Evolutionary conservation across 1,284 basidiomycete species (phyloP), one percentile per base, ranked within the genome.

Genomic region (Coriolopsis trogii): DNA sequence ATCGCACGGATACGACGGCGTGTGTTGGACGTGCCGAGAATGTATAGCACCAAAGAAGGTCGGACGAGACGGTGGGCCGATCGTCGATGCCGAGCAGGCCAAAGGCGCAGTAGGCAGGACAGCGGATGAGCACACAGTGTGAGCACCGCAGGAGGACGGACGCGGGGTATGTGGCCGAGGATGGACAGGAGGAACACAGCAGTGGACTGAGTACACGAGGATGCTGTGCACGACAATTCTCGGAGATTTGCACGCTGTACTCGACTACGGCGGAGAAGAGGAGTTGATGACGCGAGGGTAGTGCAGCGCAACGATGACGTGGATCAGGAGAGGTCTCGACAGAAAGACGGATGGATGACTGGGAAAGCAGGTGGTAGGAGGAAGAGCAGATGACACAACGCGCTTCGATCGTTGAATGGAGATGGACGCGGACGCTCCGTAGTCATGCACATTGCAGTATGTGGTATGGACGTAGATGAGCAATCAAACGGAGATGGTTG

Each of bases 401-500:
- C 20, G 48, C 34, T 43, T 29, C 20, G 18, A n/a, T 39, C 40
- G 50, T 40, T 41, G 47, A 33, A 40, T 18, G 37, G 34, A 29
- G 42, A 51, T 34, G 44, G 34, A 47, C 49, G 50, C 47, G 49
- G 46, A 28, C 15, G 31, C 42, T 44, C 49, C 33, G 43, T 25
- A 51, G 15, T 25, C 26, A 26, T 23, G 13, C 20, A 16, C 31
- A 34, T 36, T 47, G 13, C 21, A 33, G 42, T 47, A 46, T 43
- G 34, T 30, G 44, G 36, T 49, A 30, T 34, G 46, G 20, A 24
- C 12, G 37, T 16, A 26, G 39, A 26, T 40, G 45, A 38, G 37
- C 42, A 24, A 51, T 50, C 41, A 39, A 36, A 34, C 33, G 37
- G 34, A 41, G 56, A 50, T 55, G 53, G 56, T 55, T 52, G 56